These are phyloP conservation scores for Nakazawaea laoshanensis DNA, from an alignment of 805 yeast genomes.

Conservation along the genomic window DNA sequence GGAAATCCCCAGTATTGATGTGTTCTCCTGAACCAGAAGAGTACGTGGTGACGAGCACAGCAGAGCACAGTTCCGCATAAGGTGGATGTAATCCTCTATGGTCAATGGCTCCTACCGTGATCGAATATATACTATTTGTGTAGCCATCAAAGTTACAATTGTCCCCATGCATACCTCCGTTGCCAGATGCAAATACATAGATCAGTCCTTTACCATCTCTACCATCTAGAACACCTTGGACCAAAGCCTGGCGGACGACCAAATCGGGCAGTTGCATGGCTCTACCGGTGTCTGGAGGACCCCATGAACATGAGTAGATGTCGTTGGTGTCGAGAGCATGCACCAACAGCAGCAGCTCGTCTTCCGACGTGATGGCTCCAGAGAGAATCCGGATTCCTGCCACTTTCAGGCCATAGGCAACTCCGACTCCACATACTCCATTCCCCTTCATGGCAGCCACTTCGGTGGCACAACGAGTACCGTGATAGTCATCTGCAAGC, in stretches of 20 bases:
- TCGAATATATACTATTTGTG: constrained; percentile 89
- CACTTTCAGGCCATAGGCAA: constrained; percentile 81
- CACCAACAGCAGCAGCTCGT: constrained; percentile 84
- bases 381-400: constrained; percentile 87
- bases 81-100: constrained; percentile 79
- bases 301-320: constrained; percentile 97
- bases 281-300: constrained; percentile 89
- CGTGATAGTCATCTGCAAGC: constrained; percentile 80
- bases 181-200: constrained; percentile 94
- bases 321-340: constrained; percentile 79
- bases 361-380: constrained; percentile 71
- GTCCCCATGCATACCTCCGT: constrained; percentile 78
- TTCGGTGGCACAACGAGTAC: constrained; percentile 97
- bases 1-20: constrained; percentile 81
- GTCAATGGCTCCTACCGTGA: constrained; percentile 92
- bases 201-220: constrained; percentile 74
- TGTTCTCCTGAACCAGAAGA: constrained; percentile 86
- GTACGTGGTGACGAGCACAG: constrained; percentile 89
- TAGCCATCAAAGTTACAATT: constrained; percentile 97
- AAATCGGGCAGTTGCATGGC: constrained; percentile 80
- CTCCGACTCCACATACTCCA: constrained; percentile 91
- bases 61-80: constrained; percentile 89
- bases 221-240: constrained; percentile 81
- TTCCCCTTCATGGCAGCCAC: constrained; percentile 81
- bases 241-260: constrained; percentile 71